A percentile compares a stretch with the other conserved stretches of the same genome.
phyloP scores from a whole-genome alignment of 2,329 filamentous ascomycete species.

The Ceratocystiopsis sp. region DNA sequence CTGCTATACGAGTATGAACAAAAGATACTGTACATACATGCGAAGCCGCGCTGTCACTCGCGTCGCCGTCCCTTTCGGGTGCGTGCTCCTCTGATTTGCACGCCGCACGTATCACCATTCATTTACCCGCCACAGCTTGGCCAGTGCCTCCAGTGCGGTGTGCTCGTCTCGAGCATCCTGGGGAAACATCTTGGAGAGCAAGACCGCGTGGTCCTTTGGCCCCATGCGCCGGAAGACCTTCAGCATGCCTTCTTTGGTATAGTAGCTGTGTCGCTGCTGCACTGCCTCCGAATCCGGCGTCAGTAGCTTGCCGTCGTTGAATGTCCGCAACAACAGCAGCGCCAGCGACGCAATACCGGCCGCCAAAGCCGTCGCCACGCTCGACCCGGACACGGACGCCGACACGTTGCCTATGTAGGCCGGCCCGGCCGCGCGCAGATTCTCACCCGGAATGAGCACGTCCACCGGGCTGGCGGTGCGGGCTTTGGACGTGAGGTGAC shows the following conservation, averaged over 20 bases:
- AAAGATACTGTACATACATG: too few species aligned
- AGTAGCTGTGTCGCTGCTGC: neutral
- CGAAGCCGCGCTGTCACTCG: too few species aligned
- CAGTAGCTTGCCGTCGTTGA: neutral
- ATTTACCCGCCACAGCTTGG: too few species aligned
- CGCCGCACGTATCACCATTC: too few species aligned
- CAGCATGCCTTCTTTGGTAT: constrained; percentile 1
- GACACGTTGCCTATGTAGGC: neutral
- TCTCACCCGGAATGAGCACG: constrained; percentile 1
- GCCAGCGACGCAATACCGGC: constrained; percentile 14
- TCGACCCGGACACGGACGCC: constrained; percentile 7
- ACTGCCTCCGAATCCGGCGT: neutral
- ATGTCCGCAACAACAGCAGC: constrained; percentile 1
- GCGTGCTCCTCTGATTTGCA: too few species aligned
- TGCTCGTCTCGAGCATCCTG: too few species aligned
- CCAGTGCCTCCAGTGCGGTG: too few species aligned
- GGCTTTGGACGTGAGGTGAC: constrained; percentile 9
- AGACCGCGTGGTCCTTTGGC: too few species aligned
- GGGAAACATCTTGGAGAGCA: too few species aligned
- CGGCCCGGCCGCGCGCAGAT: neutral
- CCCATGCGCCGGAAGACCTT: neutral
- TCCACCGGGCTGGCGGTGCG: constrained; percentile 4
- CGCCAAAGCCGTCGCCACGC: constrained; percentile 15
- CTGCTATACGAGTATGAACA: too few species aligned
- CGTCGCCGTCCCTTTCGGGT: too few species aligned